These are phyloP conservation scores for Phalaenopsis hybrid DNA, from an alignment of 116 monocot species.

Conservation along the genomic window DNA sequence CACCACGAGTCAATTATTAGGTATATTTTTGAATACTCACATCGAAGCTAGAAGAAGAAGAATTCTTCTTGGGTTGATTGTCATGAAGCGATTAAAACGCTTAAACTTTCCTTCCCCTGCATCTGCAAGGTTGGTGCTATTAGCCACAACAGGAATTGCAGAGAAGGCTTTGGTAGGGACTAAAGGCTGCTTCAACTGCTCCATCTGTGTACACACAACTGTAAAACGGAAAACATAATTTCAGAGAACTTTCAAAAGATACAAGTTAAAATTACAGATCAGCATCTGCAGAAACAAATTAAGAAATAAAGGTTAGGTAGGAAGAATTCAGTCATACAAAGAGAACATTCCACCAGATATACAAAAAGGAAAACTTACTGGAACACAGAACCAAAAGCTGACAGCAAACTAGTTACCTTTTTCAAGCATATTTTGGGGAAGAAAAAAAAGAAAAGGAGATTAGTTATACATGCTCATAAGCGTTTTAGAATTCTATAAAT, in stretches of 20 bases:
- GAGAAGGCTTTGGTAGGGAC: conserved; percentile 11
- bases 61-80: conserved; percentile 24
- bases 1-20: neutral
- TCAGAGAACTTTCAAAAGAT: neutral
- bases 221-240: neutral
- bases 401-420: neutral
- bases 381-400: neutral
- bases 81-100: conserved; percentile 24
- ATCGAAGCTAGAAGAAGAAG: conserved; percentile 29
- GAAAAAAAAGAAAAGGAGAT: neutral
- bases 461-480: neutral
- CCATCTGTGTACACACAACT: conserved; percentile 18
- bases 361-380: neutral
- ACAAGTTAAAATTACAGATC: neutral
- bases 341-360: neutral
- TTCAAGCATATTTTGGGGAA: neutral
- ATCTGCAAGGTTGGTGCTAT: conserved; percentile 10
- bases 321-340: neutral
- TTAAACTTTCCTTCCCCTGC: conserved; percentile 20
- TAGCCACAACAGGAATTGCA: neutral
- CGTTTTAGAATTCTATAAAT: neutral
- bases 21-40: conserved; percentile 13
- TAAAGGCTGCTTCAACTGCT: conserved; percentile 15
- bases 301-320: neutral
- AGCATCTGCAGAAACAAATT: neutral